These are phyloP conservation scores for Salix viminalis DNA, from an alignment of 345 rosid genomes.

Conservation along the genomic window DNA sequence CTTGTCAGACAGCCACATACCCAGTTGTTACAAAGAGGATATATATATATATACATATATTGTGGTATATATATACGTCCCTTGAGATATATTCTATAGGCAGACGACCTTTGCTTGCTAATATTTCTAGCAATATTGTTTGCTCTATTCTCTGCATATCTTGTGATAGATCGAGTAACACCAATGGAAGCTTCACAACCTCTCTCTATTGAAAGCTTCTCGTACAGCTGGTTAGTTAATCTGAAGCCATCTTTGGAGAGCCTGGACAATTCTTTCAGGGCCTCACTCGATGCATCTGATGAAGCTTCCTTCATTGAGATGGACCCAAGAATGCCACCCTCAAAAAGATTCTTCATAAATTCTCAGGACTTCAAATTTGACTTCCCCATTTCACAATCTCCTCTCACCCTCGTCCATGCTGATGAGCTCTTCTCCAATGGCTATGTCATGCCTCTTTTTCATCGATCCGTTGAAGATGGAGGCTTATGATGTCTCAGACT, in stretches of 20 bases:
- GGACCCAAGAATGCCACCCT: constrained; percentile 92
- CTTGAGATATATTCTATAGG: constrained; percentile 27
- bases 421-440: constrained; percentile 87
- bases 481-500: constrained; percentile 26
- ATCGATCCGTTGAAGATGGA: constrained; percentile 39
- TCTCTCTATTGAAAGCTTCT: constrained; percentile 88
- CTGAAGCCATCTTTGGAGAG: constrained; percentile 58
- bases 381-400: constrained; percentile 53
- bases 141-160: constrained; percentile 6
- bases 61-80: constrained; percentile 24
- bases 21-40: constrained; percentile 23
- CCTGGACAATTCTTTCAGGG: constrained; percentile 40
- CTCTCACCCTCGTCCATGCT: constrained; percentile 60
- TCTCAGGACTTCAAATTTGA: constrained; percentile 79
- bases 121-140: not conserved
- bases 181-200: constrained; percentile 70
- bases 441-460: constrained; percentile 59
- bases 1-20: constrained; percentile 59
- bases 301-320: constrained; percentile 87
- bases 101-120: constrained; percentile 15
- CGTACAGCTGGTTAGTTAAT: constrained; percentile 84
- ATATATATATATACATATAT: not conserved
- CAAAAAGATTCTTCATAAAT: constrained; percentile 66
- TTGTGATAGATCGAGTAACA: not conserved
- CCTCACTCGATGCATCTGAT: constrained; percentile 56